Evolutionary conservation across 768 basidiomycete species (phyloP).

Genomic region (Tephrocybe sp.): DNA sequence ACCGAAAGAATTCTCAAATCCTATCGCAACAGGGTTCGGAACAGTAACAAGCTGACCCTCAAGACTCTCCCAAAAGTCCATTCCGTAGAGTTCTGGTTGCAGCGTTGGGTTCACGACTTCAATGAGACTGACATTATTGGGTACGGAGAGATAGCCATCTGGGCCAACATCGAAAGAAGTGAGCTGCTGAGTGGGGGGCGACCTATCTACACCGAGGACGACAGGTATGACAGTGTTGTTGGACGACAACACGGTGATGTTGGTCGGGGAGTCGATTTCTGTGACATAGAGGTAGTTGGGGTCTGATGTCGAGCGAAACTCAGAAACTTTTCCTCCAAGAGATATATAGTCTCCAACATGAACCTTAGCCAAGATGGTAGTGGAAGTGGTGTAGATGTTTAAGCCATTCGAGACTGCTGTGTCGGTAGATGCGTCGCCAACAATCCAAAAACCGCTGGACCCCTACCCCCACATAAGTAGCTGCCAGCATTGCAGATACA

Average conservation of each 20-base stretch:
- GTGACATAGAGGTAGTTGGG: conserved; percentile 51
- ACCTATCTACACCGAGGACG: conserved; percentile 52
- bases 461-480: conserved; percentile 28
- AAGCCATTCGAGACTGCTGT: conserved; percentile 52
- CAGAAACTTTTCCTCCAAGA: conserved; percentile 44
- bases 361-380: conserved; percentile 36
- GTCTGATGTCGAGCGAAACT: conserved; percentile 44
- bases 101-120: conserved; percentile 46
- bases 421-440: conserved; percentile 43
- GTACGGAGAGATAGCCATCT: conserved; percentile 57
- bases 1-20: conserved; percentile 53
- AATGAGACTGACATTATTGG: conserved; percentile 50
- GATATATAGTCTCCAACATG: conserved; percentile 48
- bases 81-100: conserved; percentile 50
- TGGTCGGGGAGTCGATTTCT: conserved; percentile 45
- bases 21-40: conserved; percentile 43
- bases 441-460: conserved; percentile 48
- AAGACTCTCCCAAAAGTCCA: conserved; percentile 68
- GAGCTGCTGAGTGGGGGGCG: conserved; percentile 49
- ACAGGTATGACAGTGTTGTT: conserved; percentile 48
- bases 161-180: conserved; percentile 49
- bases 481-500: not conserved
- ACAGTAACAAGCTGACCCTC: conserved; percentile 59
- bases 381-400: conserved; percentile 44
- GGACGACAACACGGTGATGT: conserved; percentile 43